Conservation (phyloP, 257 asterid genomes). For the Cynanchum wilfordii region DNA sequence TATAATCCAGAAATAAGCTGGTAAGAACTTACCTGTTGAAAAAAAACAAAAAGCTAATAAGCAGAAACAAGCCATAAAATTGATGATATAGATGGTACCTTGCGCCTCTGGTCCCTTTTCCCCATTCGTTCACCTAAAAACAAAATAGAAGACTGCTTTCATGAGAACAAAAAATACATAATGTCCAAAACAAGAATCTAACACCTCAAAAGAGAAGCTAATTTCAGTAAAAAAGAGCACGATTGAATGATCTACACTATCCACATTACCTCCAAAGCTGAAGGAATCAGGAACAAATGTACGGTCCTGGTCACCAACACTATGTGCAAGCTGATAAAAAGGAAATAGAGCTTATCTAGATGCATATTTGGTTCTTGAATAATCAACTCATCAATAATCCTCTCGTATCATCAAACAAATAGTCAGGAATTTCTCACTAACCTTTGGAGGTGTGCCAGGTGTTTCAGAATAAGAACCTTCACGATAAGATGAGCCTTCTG, state of each 20-base stretch:
- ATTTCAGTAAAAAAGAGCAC: background rate
- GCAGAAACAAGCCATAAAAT: background rate
- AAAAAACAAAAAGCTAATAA: background rate
- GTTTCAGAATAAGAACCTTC: slow-evolving; percentile 79
- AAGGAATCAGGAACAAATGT: slow-evolving; percentile 71
- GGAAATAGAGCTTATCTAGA: slow-evolving; percentile 8
- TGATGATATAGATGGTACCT: slow-evolving; percentile 44
- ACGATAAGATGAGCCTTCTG: slow-evolving; percentile 82
- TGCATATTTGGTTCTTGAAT: background rate
- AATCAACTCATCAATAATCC: background rate
- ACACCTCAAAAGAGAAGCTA: slow-evolving; percentile 2
- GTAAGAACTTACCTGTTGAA: background rate
- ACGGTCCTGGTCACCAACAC: slow-evolving; percentile 70
- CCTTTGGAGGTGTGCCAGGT: slow-evolving; percentile 97
- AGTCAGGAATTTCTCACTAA: slow-evolving; percentile 12
- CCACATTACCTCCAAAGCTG: slow-evolving; percentile 55
- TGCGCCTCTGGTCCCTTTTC: slow-evolving; percentile 87
- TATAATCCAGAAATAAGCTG: slow-evolving; percentile 6
- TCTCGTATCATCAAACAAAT: background rate
- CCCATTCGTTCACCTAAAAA: slow-evolving; percentile 63
- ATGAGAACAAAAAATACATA: slow-evolving; percentile 6
- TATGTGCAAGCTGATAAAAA: slow-evolving; percentile 54
- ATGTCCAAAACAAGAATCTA: background rate
- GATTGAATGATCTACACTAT: background rate
- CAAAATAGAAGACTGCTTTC: slow-evolving; percentile 13